These are phyloP conservation scores for Amylostereum areolatum DNA, from an alignment of 1,284 basidiomycete species.

Conservation along the genomic window DNA sequence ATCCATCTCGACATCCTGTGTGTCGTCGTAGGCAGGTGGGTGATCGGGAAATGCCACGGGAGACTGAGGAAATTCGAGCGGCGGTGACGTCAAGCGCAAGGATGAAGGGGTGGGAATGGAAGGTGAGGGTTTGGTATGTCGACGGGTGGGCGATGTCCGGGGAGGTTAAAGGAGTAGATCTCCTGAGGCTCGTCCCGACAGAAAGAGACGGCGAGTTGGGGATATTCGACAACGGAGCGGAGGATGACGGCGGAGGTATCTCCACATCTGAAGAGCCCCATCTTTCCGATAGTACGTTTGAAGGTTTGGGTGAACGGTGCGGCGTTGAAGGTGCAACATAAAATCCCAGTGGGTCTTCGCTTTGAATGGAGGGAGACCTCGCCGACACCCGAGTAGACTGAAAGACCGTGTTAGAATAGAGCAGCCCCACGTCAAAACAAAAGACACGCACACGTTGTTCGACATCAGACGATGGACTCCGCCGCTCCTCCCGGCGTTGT, in stretches of 20 bases:
- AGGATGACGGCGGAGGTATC: not conserved
- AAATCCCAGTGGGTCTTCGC: not conserved
- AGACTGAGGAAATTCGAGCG: not conserved
- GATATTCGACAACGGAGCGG: not conserved
- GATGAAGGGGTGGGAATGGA: not conserved
- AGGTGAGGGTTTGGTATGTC: not conserved
- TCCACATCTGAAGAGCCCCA: not conserved
- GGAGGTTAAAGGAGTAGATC: not conserved
- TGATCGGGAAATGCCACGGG: not conserved
- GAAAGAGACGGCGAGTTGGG: not conserved
- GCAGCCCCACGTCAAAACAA: no score
- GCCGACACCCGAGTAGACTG: not conserved
- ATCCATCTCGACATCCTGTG: not conserved
- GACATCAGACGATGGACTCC: no score
- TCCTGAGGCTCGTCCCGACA: not conserved
- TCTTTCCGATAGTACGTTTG: not conserved
- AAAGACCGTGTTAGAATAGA: not conserved
- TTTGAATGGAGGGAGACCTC: no score
- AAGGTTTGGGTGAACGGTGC: not conserved
- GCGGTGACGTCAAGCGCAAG: not conserved
- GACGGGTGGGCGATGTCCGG: not conserved
- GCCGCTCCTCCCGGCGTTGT: no score
- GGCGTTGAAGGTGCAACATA: not conserved
- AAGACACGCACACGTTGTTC: no score
- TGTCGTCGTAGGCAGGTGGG: not conserved